Percentiles rank a stretch among this genome's conserved stretches.
phyloP scores from a whole-genome alignment of 345 rosid genomes.

The Leavenworthia alabamica region DNA sequence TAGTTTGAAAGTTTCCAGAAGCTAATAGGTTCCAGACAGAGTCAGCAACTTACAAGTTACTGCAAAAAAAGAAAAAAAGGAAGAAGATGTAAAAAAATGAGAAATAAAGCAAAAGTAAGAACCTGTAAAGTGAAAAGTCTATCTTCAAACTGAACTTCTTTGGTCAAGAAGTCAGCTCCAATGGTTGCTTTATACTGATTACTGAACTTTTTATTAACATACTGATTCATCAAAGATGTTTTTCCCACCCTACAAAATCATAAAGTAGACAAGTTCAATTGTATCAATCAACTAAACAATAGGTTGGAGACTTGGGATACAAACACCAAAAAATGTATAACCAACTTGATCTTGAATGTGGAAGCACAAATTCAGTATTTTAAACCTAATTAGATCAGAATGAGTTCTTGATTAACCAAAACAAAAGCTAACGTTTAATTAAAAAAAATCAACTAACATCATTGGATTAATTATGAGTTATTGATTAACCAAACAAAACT shows the following conservation, averaged over 20 bases:
- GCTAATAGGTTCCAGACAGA: not conserved
- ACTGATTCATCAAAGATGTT: constrained; percentile 98
- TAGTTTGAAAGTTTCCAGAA: not conserved
- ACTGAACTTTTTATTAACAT: constrained; percentile 89
- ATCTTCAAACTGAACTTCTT: constrained; percentile 91
- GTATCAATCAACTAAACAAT: not conserved
- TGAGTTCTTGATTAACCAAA: constrained; percentile 4
- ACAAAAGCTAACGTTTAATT: not conserved
- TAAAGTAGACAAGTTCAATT: not conserved
- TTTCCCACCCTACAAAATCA: constrained; percentile 77
- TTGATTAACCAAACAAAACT: not conserved
- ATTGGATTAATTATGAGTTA: too few relatives aligned
- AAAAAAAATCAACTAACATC: not conserved
- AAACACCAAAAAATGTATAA: not conserved
- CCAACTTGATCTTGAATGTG: not conserved
- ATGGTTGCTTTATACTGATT: constrained; percentile 94
- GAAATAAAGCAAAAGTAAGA: not conserved
- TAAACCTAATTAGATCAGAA: not conserved
- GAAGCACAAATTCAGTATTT: not conserved
- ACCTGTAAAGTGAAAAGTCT: constrained; percentile 96
- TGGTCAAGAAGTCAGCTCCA: constrained; percentile 92
- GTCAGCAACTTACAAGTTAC: not conserved
- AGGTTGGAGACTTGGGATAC: not conserved
- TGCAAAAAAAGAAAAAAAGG: not conserved
- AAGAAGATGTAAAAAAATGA: not conserved